phyloP scores from a whole-genome alignment of 805 yeast genomes.

The Cyberlindnera xylosilytica region DNA sequence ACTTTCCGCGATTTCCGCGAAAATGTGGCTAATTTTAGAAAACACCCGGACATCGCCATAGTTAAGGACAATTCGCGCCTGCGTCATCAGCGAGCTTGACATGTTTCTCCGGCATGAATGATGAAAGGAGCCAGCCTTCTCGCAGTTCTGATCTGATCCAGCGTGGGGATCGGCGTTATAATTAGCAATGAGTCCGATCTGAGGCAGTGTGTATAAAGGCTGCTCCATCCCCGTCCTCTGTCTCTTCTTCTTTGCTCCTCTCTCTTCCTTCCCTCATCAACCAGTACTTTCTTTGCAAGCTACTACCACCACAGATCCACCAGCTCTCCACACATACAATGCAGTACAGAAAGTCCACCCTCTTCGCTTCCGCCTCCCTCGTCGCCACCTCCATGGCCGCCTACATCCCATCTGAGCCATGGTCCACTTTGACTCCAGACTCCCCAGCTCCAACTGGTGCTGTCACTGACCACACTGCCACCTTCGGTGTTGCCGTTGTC shows the following conservation, averaged over 20 bases:
- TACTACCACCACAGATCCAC: background rate
- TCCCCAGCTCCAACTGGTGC: conserved; percentile 36
- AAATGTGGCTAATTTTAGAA: conserved; percentile 2
- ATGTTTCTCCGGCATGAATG: background rate
- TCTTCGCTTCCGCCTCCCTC: conserved; percentile 39
- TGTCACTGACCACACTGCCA: conserved; percentile 33
- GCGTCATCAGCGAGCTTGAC: background rate
- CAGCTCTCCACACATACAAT: conserved; percentile 22
- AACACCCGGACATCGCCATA: conserved; percentile 9
- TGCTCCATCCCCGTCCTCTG: background rate
- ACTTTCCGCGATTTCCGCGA: background rate
- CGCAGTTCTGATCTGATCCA: conserved; percentile 16
- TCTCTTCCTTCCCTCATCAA: background rate
- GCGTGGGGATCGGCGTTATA: background rate
- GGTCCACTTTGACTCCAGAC: conserved; percentile 42
- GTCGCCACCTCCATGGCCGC: conserved; percentile 55
- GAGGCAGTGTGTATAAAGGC: conserved; percentile 8
- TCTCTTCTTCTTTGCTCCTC: background rate
- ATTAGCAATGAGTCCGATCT: background rate
- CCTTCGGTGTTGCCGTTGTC: conserved; percentile 42
- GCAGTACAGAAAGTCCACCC: conserved; percentile 40
- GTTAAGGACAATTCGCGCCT: background rate
- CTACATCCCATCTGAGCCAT: conserved; percentile 54
- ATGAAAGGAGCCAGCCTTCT: background rate
- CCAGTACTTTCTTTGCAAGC: too few species aligned